These are phyloP conservation scores for Chlorella ohadii DNA, from an alignment of 139 green algal species.

Conservation along the genomic window DNA sequence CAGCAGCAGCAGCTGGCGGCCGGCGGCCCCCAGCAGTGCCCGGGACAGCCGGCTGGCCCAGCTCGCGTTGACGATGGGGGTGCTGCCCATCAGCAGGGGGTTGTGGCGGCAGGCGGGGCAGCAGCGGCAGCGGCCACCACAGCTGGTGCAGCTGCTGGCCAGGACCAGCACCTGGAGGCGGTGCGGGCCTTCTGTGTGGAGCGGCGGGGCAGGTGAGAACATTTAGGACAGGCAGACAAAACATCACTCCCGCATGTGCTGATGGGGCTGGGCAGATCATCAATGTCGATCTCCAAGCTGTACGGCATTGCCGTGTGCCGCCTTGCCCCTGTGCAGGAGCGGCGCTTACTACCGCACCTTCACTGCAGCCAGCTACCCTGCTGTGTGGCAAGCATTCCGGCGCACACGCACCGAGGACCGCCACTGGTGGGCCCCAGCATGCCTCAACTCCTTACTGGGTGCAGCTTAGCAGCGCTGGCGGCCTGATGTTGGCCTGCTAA, in stretches of 20 bases:
- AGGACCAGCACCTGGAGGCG: conserved; percentile 16
- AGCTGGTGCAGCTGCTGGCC: neutral
- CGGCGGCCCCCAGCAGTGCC: neutral
- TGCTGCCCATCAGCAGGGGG: neutral
- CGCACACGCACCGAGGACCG: conserved; percentile 11
- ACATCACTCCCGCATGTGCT: too few species aligned
- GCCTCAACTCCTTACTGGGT: too few species aligned
- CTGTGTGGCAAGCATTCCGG: conserved; percentile 47
- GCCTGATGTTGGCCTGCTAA: too few species aligned
- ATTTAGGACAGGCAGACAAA: too few species aligned
- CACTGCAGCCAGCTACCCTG: conserved; percentile 44
- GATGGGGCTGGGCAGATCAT: too few species aligned
- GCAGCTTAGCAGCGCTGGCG: too few species aligned
- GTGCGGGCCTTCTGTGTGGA: conserved; percentile 60
- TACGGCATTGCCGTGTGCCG: too few species aligned
- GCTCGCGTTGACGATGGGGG: neutral
- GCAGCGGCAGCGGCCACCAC: neutral
- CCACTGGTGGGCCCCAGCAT: conserved; percentile 35
- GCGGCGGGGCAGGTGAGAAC: conserved; percentile 11
- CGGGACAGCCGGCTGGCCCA: neutral
- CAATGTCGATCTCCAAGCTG: too few species aligned
- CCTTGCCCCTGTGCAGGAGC: neutral
- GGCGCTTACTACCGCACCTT: conserved; percentile 51
- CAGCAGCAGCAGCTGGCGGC: neutral
- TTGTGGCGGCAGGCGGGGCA: neutral